phyloP scores from a whole-genome alignment of 1,139 yeast species.

The Candida tetrigidarum region DNA sequence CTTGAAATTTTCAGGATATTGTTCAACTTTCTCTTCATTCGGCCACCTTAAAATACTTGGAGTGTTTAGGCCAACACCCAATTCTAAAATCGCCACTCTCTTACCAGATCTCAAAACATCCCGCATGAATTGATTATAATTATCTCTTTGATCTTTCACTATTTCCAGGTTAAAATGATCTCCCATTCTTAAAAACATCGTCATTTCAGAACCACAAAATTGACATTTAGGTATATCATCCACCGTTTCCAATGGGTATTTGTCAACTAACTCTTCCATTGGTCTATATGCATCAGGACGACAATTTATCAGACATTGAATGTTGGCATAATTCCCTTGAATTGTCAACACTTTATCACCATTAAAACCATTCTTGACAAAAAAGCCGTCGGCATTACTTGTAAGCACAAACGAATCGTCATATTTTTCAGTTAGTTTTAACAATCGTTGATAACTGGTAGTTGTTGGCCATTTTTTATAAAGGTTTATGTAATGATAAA shows the following conservation, averaged over 20 bases:
- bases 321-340: slow-evolving; percentile 13
- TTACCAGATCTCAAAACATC: background rate
- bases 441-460: slow-evolving; percentile 11
- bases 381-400: slow-evolving; percentile 17
- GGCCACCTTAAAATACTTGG: slow-evolving; percentile 14
- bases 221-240: slow-evolving; percentile 13
- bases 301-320: slow-evolving; percentile 13
- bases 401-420: slow-evolving; percentile 15
- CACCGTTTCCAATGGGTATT: slow-evolving; percentile 8
- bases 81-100: slow-evolving; percentile 11
- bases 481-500: slow-evolving; percentile 14
- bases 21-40: slow-evolving; percentile 10
- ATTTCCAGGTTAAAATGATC: slow-evolving; percentile 9
- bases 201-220: slow-evolving; percentile 13
- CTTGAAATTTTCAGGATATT: slow-evolving; percentile 9
- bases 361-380: slow-evolving; percentile 15
- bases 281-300: slow-evolving; percentile 10
- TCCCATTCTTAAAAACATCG: slow-evolving; percentile 13
- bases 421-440: background rate
- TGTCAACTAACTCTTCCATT: slow-evolving; percentile 9
- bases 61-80: slow-evolving; percentile 15
- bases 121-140: slow-evolving; percentile 4
- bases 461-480: slow-evolving; percentile 12
- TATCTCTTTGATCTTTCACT: slow-evolving; percentile 2
- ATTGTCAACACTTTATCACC: slow-evolving; percentile 10